Evolutionary conservation across 352 stramenopile species (phyloP).

Genomic region (Phytophthora citricola): DNA sequence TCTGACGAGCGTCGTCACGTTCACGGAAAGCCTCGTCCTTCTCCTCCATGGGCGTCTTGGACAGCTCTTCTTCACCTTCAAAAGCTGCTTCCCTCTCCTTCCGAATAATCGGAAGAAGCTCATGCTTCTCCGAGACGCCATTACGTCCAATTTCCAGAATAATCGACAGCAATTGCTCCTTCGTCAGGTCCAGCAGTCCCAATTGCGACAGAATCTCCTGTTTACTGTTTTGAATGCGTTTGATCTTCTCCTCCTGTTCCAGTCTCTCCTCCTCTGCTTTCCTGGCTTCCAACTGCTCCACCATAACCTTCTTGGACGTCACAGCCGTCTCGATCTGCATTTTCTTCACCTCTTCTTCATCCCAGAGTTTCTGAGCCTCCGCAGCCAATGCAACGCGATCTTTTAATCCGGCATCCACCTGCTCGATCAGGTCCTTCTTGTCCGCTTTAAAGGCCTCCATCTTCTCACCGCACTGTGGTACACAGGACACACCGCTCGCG

Average conservation of each 20-base stretch:
- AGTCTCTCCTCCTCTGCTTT: slow-evolving; percentile 52
- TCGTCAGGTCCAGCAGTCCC: slow-evolving; percentile 62
- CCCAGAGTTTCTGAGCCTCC: slow-evolving; percentile 43
- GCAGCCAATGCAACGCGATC: slow-evolving; percentile 45
- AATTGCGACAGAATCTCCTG: slow-evolving; percentile 56
- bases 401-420: slow-evolving; percentile 72
- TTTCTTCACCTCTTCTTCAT: slow-evolving; percentile 41
- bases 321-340: slow-evolving; percentile 35
- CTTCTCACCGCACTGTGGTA: slow-evolving; percentile 39
- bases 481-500: slow-evolving; percentile 43
- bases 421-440: slow-evolving; percentile 70
- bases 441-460: slow-evolving; percentile 56
- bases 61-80: slow-evolving; percentile 40
- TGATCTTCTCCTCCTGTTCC: slow-evolving; percentile 57
- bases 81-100: slow-evolving; percentile 46
- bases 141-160: slow-evolving; percentile 66
- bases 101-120: slow-evolving; percentile 61
- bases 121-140: slow-evolving; percentile 50
- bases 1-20: slow-evolving; percentile 57
- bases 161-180: slow-evolving; percentile 65
- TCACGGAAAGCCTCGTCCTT: slow-evolving; percentile 55
- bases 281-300: slow-evolving; percentile 49
- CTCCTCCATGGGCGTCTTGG: slow-evolving; percentile 53
- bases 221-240: slow-evolving; percentile 51
- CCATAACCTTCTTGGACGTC: slow-evolving; percentile 39